phyloP scores from a whole-genome alignment of 176 grass and related monocot species.

The Cenchrus purpureus region DNA sequence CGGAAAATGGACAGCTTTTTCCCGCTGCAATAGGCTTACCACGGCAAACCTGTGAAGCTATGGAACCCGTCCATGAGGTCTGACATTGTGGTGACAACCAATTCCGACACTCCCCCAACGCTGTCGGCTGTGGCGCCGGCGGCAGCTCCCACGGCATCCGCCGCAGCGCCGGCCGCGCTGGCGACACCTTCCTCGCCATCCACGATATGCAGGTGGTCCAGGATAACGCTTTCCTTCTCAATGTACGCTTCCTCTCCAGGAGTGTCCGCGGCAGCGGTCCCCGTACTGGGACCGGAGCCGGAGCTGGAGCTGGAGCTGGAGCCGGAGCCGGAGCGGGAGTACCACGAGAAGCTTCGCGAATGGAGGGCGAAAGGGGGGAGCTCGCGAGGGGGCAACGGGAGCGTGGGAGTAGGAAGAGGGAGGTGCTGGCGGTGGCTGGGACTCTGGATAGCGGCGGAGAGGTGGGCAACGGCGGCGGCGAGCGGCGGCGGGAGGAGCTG shows the following conservation, averaged over 20 bases:
- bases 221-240: not conserved
- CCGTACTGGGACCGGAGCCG: not conserved
- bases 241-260: not conserved
- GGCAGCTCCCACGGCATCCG: slow-evolving; percentile 43
- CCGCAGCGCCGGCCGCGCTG: slow-evolving; percentile 11
- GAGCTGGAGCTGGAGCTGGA: not conserved
- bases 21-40: slow-evolving; percentile 47
- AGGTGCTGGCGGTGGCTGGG: not conserved
- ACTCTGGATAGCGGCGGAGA: not conserved
- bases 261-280: not conserved
- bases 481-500: slow-evolving; percentile 31
- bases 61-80: slow-evolving; percentile 66
- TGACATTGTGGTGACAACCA: slow-evolving; percentile 32
- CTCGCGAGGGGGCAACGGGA: not conserved
- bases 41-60: slow-evolving; percentile 78
- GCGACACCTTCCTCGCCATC: slow-evolving; percentile 34
- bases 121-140: slow-evolving; percentile 23
- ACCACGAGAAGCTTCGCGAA: slow-evolving; percentile 67
- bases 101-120: slow-evolving; percentile 38
- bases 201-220: not conserved
- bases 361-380: slow-evolving; percentile 37
- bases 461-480: slow-evolving; percentile 7
- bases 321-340: slow-evolving; percentile 30
- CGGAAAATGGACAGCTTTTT: not conserved
- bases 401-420: not conserved